Conservation (phyloP, 441 rosid genomes). For the Pelargonium cotyledonis region DNA sequence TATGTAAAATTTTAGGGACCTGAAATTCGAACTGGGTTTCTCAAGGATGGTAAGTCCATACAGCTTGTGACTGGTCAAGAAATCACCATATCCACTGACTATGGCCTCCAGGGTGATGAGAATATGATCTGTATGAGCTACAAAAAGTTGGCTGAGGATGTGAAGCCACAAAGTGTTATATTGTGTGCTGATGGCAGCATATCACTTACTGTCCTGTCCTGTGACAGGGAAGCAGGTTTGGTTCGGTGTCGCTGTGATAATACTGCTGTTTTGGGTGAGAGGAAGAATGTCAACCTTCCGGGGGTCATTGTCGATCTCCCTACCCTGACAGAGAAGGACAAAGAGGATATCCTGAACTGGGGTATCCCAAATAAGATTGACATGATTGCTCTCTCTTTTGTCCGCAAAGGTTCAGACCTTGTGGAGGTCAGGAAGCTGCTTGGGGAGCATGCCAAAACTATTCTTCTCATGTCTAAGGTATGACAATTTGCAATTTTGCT, state of each 20-base stretch:
- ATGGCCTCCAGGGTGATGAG: slow-evolving; percentile 63
- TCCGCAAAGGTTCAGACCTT: slow-evolving; percentile 85
- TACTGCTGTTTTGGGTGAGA: slow-evolving; percentile 81
- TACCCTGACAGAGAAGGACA: slow-evolving; percentile 87
- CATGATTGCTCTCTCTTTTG: slow-evolving; percentile 94
- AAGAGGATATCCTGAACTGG: slow-evolving; percentile 81
- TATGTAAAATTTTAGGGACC: slow-evolving; percentile 54
- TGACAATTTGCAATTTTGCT: slow-evolving; percentile 4
- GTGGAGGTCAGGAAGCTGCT: slow-evolving; percentile 70
- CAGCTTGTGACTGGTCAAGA: slow-evolving; percentile 72
- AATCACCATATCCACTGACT: slow-evolving; percentile 75
- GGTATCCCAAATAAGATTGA: slow-evolving; percentile 87
- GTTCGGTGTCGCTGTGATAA: slow-evolving; percentile 84
- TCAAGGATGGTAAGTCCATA: slow-evolving; percentile 75
- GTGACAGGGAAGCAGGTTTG: slow-evolving; percentile 56
- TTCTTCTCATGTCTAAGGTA: slow-evolving; percentile 95
- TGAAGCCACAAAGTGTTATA: slow-evolving; percentile 73
- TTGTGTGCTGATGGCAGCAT: slow-evolving; percentile 93
- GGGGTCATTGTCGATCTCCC: slow-evolving; percentile 93
- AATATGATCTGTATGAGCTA: slow-evolving; percentile 81
- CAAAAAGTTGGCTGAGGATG: slow-evolving; percentile 72
- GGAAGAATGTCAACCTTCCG: slow-evolving; percentile 91
- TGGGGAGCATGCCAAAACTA: slow-evolving; percentile 64
- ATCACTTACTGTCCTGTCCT: slow-evolving; percentile 65
- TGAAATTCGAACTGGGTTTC: slow-evolving; percentile 90